These are phyloP conservation scores for Pezicula radicicola DNA, from an alignment of 2,329 filamentous ascomycete genomes.

Conservation along the genomic window DNA sequence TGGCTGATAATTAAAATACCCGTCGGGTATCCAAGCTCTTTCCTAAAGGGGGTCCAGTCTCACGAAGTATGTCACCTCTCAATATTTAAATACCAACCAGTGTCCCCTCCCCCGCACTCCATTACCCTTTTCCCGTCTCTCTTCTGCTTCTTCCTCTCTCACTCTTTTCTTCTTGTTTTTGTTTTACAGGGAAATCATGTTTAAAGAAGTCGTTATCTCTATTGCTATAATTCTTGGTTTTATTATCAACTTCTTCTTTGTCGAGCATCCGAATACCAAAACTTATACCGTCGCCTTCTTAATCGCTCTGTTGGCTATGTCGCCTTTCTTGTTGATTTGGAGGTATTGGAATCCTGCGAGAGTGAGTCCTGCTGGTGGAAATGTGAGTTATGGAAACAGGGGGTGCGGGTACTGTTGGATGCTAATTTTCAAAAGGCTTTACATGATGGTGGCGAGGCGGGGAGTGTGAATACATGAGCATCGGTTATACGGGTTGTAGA, in stretches of 20 bases:
- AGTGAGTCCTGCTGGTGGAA: neutral
- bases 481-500: too few relatives aligned
- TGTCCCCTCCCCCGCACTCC: too few relatives aligned
- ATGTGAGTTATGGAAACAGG: neutral
- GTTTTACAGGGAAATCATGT: conserved; percentile 7
- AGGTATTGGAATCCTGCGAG: conserved; percentile 2
- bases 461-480: too few relatives aligned
- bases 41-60: too few relatives aligned
- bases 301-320: conserved; percentile 9
- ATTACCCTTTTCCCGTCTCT: too few relatives aligned
- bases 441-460: too few relatives aligned
- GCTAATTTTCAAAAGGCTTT: neutral
- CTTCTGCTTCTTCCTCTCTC: too few relatives aligned
- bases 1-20: too few relatives aligned
- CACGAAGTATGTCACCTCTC: too few relatives aligned
- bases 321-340: conserved; percentile 12
- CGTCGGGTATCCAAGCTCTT: too few relatives aligned
- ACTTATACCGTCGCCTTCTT: conserved; percentile 19
- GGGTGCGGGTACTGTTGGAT: neutral
- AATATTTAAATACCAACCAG: too few relatives aligned
- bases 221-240: conserved; percentile 19
- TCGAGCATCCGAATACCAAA: conserved; percentile 16
- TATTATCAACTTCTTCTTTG: conserved; percentile 15
- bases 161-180: too few relatives aligned
- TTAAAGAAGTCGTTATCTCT: conserved; percentile 17